Evolutionary conservation across 2,329 filamentous ascomycete species (phyloP).

Genomic region (Hymenoscyphus occultus): DNA sequence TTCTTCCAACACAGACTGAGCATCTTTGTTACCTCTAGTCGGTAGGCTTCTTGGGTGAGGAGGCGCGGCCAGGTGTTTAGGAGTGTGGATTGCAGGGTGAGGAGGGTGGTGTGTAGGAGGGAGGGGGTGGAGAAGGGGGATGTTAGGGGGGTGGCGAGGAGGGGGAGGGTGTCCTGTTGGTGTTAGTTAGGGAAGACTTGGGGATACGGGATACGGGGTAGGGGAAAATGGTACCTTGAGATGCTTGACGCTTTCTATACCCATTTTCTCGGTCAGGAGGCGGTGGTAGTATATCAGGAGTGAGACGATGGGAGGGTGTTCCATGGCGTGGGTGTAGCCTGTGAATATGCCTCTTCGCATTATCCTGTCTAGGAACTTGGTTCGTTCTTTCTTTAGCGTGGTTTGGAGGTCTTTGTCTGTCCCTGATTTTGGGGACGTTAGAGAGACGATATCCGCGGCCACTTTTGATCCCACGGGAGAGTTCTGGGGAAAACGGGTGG

Average conservation of each 20-base stretch:
- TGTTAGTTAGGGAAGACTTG: background rate
- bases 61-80: slow-evolving; percentile 64
- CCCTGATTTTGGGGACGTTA: background rate
- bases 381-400: slow-evolving; percentile 24
- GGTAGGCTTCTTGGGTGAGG: slow-evolving; percentile 45
- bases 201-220: slow-evolving; percentile 27
- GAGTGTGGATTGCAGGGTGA: slow-evolving; percentile 56
- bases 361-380: slow-evolving; percentile 50
- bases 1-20: slow-evolving; percentile 63
- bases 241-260: slow-evolving; percentile 63
- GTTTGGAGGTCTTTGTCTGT: background rate
- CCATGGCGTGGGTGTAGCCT: slow-evolving; percentile 55
- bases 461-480: background rate
- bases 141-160: slow-evolving; percentile 61
- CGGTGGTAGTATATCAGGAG: slow-evolving; percentile 52
- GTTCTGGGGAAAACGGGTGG: slow-evolving; percentile 18
- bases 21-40: slow-evolving; percentile 61
- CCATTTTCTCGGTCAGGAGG: slow-evolving; percentile 53
- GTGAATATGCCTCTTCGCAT: slow-evolving; percentile 55
- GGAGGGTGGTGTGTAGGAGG: slow-evolving; percentile 47
- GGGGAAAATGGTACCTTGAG: slow-evolving; percentile 51
- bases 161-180: slow-evolving; percentile 61
- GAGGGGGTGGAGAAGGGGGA: slow-evolving; percentile 63
- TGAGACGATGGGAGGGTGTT: slow-evolving; percentile 55
- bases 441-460: background rate